phyloP scores from a whole-genome alignment of 805 yeast species.

The Candida michaelii region DNA sequence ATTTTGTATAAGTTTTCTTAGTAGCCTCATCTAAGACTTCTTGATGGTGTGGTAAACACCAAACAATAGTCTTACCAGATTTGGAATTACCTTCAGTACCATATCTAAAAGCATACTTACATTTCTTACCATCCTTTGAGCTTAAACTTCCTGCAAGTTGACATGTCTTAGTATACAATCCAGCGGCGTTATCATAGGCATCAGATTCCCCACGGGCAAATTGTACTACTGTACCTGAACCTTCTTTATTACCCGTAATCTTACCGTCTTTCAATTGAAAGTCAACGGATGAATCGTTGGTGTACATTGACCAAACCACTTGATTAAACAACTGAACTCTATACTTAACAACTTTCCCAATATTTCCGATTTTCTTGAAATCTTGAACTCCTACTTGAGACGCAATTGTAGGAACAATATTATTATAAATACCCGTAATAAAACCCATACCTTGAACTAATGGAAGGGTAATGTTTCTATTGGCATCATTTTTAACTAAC shows the following conservation, averaged over 20 bases:
- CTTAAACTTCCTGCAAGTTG: slow-evolving; percentile 17
- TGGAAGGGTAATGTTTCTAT: slow-evolving; percentile 44
- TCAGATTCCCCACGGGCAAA: slow-evolving; percentile 49
- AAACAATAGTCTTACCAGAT: slow-evolving; percentile 36
- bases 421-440: slow-evolving; percentile 60
- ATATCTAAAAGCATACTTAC: slow-evolving; percentile 31
- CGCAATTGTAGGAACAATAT: slow-evolving; percentile 51
- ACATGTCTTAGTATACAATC: slow-evolving; percentile 27
- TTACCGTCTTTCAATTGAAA: slow-evolving; percentile 35
- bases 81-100: slow-evolving; percentile 25
- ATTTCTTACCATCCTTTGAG: slow-evolving; percentile 19
- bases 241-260: slow-evolving; percentile 41
- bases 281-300: slow-evolving; percentile 24
- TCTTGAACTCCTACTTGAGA: slow-evolving; percentile 65
- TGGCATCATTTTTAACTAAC: slow-evolving; percentile 12
- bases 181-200: slow-evolving; percentile 34
- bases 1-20: slow-evolving; percentile 27
- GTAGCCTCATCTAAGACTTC: slow-evolving; percentile 33
- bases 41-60: slow-evolving; percentile 54
- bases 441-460: slow-evolving; percentile 78
- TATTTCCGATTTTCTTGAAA: slow-evolving; percentile 38
- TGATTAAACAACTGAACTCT: slow-evolving; percentile 53
- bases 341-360: slow-evolving; percentile 50
- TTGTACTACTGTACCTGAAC: slow-evolving; percentile 55
- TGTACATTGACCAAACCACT: slow-evolving; percentile 66